Percentiles rank a stretch among this genome's conserved stretches.
Conservation (phyloP, 495 filamentous ascomycete genomes). For the Annulohypoxylon stygium region DNA sequence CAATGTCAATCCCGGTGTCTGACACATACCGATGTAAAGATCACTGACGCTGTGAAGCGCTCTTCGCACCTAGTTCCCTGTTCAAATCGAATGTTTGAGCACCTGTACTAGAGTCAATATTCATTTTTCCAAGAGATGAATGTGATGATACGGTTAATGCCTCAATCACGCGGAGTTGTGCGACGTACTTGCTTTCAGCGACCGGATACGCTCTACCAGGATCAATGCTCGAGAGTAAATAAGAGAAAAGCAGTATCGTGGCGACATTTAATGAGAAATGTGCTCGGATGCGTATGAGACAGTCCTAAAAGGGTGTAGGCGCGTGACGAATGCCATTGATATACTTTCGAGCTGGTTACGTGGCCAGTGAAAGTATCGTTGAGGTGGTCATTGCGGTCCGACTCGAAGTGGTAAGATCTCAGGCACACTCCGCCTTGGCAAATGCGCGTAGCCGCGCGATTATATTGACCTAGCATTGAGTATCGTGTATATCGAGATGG, state of each 20-base stretch:
- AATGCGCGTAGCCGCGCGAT: slow-evolving; percentile 19
- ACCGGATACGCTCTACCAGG: slow-evolving; percentile 1
- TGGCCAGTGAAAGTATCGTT: neutral
- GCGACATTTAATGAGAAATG: neutral
- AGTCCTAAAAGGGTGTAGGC: neutral
- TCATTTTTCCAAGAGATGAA: neutral
- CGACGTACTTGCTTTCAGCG: neutral
- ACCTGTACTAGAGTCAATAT: neutral
- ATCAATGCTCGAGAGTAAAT: neutral
- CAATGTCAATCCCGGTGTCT: neutral
- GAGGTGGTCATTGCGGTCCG: neutral
- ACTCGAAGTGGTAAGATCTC: neutral
- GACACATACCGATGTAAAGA: neutral
- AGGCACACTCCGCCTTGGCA: slow-evolving; percentile 18
- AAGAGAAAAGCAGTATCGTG: neutral
- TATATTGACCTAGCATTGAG: slow-evolving; percentile 25
- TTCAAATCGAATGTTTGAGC: slow-evolving; percentile 1
- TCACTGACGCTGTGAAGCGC: neutral
- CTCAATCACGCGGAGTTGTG: neutral
- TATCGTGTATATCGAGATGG: slow-evolving; percentile 15
- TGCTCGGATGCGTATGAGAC: slow-evolving; percentile 10
- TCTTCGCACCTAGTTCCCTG: neutral
- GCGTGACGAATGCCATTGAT: slow-evolving; percentile 7
- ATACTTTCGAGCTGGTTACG: neutral
- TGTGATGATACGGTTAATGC: neutral